Evolutionary conservation across 1,284 basidiomycete species (phyloP), one percentile per base, ranked within the genome.

Genomic region (Ceratobasidium sp.): DNA sequence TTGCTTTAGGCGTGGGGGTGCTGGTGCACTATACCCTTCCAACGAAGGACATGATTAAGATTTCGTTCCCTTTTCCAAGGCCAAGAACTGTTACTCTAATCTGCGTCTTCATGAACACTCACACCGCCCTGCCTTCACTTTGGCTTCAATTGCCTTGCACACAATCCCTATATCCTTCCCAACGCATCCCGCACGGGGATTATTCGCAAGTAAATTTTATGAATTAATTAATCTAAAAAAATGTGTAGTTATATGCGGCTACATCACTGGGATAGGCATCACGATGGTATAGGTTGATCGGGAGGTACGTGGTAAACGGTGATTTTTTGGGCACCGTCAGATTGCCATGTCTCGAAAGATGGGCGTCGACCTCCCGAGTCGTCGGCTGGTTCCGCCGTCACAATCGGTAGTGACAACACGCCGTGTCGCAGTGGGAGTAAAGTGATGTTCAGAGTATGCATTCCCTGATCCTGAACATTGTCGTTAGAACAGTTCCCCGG

Each of bases 361-460:
- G 70, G 70, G 6, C 58, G 47, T 12, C 45, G 47, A 87, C 76
- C 0, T 82, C 79, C 75, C 86, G 85, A 13, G 84, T 82, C 85
- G 86, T 88, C 10, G 82, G 83, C 65, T 72, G 83, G 47, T 81
- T 83, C 1, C 22, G 94, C 83, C 13, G 79, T 77, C n/a, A 93
- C 81, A 73, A 86, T 87, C 0, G 92, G 92, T 12, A 94, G 80
- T 20, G 81, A 75, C 25, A 93, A 81, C 73, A 91, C 84, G 15
- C 92, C 91, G 70, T 93, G 89, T 72, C 89, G 89, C 17, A 94
- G 77, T 0, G 92, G 90, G 73, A 94, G 87, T 27, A 94, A 79
- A 0, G 90, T 91, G 45, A 94, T 79, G 1, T 85, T 82, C 0
- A 86, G 80, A 1, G 80, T 82, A 72, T 85, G 82, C 0, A 82